Conservation (phyloP, 495 filamentous ascomycete genomes). For the Penicillium daleae region DNA sequence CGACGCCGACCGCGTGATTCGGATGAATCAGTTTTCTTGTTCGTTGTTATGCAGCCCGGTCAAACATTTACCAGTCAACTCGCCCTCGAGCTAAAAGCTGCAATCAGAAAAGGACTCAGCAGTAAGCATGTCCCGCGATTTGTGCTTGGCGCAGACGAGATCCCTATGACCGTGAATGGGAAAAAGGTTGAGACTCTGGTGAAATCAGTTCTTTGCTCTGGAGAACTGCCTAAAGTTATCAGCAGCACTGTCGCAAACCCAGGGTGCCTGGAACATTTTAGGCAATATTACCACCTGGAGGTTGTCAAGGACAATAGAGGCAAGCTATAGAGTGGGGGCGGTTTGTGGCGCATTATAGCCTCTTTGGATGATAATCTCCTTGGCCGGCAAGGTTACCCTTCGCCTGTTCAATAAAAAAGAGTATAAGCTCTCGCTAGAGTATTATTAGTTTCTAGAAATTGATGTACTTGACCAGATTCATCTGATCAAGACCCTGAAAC, state of each 20-base stretch:
- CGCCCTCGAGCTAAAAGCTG: conserved; percentile 58
- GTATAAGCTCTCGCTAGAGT: neutral
- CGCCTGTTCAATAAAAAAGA: neutral
- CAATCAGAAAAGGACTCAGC: conserved; percentile 62
- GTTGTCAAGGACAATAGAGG: conserved; percentile 1
- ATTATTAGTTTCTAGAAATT: neutral
- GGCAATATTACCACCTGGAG: conserved; percentile 21
- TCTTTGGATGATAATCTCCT: neutral
- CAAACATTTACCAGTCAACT: conserved; percentile 54
- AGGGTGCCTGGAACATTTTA: conserved; percentile 23
- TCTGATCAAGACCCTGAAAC: neutral
- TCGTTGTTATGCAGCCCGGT: conserved; percentile 69
- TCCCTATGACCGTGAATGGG: conserved; percentile 77
- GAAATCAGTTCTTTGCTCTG: conserved; percentile 67
- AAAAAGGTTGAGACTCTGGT: conserved; percentile 80
- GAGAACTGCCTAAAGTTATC: conserved; percentile 20
- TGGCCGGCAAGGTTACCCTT: neutral
- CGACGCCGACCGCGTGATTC: conserved; percentile 63
- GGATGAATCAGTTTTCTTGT: conserved; percentile 74
- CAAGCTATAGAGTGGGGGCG: conserved; percentile 14
- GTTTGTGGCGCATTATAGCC: neutral
- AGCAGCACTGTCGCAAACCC: conserved; percentile 31
- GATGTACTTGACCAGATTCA: neutral
- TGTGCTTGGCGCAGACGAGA: conserved; percentile 72
- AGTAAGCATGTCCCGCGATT: conserved; percentile 72